Evolutionary conservation across 75 land plant genomes (phyloP).

Genomic region (Cupressus sempervirens): DNA sequence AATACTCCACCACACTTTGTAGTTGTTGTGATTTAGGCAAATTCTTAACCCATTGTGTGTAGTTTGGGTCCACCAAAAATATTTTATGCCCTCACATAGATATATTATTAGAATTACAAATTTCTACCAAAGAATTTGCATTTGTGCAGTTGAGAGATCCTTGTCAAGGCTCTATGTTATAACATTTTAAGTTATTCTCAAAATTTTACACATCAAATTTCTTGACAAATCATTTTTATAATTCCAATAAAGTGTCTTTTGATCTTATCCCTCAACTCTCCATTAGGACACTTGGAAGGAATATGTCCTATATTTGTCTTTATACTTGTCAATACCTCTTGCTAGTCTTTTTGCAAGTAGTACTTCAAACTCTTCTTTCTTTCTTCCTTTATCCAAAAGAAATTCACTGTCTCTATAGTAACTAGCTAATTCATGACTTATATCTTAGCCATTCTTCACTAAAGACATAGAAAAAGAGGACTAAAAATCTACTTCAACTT

Average conservation of each 20-base stretch:
- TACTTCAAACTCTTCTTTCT: no score
- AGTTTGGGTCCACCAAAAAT: slow-evolving; percentile 57
- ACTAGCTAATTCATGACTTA: no score
- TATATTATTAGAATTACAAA: slow-evolving; percentile 30
- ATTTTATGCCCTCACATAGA: slow-evolving; percentile 56
- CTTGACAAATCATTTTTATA: slow-evolving; percentile 53
- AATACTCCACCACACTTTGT: slow-evolving; percentile 14
- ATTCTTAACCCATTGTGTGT: slow-evolving; percentile 36
- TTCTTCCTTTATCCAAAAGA: no score
- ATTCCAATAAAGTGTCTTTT: background rate
- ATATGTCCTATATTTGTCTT: no score
- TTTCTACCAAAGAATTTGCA: slow-evolving; percentile 51
- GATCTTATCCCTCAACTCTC: no score
- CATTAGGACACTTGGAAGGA: no score
- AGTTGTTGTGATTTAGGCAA: slow-evolving; percentile 27
- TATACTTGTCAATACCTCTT: no score
- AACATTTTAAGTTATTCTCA: slow-evolving; percentile 78
- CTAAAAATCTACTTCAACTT: no score
- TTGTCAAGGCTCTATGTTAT: slow-evolving; percentile 40
- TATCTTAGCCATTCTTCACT: no score
- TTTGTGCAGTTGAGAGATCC: slow-evolving; percentile 48
- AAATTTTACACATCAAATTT: slow-evolving; percentile 49
- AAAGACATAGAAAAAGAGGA: no score
- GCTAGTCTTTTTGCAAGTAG: no score
- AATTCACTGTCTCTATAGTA: no score